A percentile compares a stretch with the other conserved stretches of the same genome.
Conservation (phyloP, 306 rosid genomes). For the Spatholobus suberectus region DNA sequence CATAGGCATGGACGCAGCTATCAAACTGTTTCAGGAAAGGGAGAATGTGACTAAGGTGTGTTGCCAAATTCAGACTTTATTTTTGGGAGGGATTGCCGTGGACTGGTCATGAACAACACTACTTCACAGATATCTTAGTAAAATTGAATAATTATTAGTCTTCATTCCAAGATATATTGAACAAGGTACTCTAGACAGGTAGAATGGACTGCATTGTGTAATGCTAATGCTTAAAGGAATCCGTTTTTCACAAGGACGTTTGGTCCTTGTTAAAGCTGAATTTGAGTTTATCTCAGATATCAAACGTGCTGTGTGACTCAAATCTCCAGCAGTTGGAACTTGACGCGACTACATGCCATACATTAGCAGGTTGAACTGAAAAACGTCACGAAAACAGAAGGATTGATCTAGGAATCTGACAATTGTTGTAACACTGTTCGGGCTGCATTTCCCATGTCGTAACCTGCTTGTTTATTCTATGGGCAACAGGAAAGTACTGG, state of each 20-base stretch:
- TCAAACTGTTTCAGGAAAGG: neutral
- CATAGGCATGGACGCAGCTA: too few relatives aligned
- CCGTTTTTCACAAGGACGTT: neutral
- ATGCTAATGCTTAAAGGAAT: neutral
- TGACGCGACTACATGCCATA: neutral
- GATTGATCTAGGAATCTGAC: neutral
- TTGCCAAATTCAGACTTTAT: conserved; percentile 35
- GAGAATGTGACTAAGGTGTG: conserved; percentile 36
- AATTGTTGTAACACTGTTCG: neutral
- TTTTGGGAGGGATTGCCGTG: conserved; percentile 16
- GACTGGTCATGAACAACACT: too few relatives aligned
- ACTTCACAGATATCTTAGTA: too few relatives aligned
- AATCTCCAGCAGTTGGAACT: neutral
- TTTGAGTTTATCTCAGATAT: neutral
- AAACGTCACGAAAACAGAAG: neutral
- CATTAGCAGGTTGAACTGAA: neutral
- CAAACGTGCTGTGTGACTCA: neutral
- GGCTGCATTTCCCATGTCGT: neutral
- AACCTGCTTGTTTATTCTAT: neutral
- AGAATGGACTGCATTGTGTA: neutral
- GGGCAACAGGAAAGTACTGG: neutral
- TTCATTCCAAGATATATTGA: neutral
- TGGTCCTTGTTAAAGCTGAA: neutral
- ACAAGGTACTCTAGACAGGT: conserved; percentile 7
- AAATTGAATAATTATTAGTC: neutral